phyloP scores from a whole-genome alignment of 1,284 basidiomycete genomes.

The Leccinum pachyderme region DNA sequence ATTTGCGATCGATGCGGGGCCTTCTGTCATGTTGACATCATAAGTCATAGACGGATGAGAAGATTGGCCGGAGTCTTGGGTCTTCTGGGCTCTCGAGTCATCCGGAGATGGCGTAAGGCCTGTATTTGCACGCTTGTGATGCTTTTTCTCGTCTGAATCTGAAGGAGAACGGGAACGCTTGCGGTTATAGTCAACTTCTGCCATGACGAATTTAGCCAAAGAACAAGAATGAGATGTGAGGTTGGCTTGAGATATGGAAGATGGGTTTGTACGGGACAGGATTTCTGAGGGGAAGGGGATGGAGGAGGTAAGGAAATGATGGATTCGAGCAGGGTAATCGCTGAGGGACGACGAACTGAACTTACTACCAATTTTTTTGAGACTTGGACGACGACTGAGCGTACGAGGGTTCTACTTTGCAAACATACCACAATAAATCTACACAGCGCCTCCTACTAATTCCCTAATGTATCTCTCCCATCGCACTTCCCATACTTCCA shows the following conservation, averaged over 20 bases:
- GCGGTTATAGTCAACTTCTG: conserved; percentile 77
- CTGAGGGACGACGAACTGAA: conserved; percentile 21
- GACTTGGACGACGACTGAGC: not conserved
- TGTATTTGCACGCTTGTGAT: conserved; percentile 79
- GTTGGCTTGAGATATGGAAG: conserved; percentile 40
- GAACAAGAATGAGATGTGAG: conserved; percentile 43
- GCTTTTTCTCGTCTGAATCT: conserved; percentile 74
- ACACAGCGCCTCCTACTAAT: not conserved
- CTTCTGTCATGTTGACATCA: conserved; percentile 64
- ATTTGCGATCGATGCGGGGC: conserved; percentile 45
- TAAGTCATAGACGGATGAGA: conserved; percentile 44
- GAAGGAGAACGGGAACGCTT: conserved; percentile 85
- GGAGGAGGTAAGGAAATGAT: conserved; percentile 37
- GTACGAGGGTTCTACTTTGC: conserved; percentile 7
- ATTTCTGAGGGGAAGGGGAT: conserved; percentile 32
- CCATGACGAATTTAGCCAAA: conserved; percentile 64
- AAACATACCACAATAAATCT: conserved; percentile 27
- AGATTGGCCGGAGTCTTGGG: conserved; percentile 40
- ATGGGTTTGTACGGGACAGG: conserved; percentile 39
- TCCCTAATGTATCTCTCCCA: conserved; percentile 53
- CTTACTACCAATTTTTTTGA: conserved; percentile 23
- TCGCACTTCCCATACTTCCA: conserved; percentile 47
- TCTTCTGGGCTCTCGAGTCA: conserved; percentile 49
- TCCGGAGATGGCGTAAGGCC: conserved; percentile 58
- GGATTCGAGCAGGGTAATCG: conserved; percentile 36